Percentiles rank a stretch among this genome's conserved stretches.
phyloP scores from a whole-genome alignment of 2,329 filamentous ascomycete species.

The Dactylella cylindrospora region DNA sequence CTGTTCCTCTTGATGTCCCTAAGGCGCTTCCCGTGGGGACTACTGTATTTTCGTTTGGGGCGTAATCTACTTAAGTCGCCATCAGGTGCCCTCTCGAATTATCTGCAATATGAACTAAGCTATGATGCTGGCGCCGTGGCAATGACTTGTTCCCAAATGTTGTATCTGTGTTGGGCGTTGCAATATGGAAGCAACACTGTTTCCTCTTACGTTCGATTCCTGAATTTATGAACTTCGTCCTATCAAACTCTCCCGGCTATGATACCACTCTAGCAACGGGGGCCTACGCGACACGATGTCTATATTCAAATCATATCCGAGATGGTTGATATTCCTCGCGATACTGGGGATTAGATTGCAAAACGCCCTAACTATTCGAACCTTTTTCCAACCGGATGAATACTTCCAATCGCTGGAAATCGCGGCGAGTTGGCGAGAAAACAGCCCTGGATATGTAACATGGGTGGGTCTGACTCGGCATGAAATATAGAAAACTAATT shows the following conservation, averaged over 20 bases:
- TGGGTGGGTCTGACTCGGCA: conserved; percentile 66
- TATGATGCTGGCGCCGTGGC: too few relatives aligned
- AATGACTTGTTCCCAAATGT: too few relatives aligned
- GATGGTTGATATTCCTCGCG: conserved; percentile 45
- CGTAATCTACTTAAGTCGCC: too few relatives aligned
- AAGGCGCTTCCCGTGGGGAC: too few relatives aligned
- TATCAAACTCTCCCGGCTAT: background rate
- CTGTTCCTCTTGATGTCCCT: too few relatives aligned
- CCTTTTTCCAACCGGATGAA: conserved; percentile 98
- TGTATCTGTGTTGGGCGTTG: too few relatives aligned
- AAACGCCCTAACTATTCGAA: conserved; percentile 75
- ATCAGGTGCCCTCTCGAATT: too few relatives aligned
- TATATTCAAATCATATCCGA: conserved; percentile 13
- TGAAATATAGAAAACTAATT: background rate
- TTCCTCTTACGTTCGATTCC: background rate
- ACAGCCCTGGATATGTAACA: conserved; percentile 81
- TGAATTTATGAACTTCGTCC: background rate
- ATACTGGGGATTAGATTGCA: conserved; percentile 71
- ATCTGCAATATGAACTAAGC: too few relatives aligned
- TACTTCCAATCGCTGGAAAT: conserved; percentile 95
- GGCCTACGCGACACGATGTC: too few relatives aligned
- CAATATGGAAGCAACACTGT: too few relatives aligned
- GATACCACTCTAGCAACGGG: too few relatives aligned
- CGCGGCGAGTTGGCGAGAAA: conserved; percentile 80
- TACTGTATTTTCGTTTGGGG: too few relatives aligned